Evolutionary conservation across 202 grass and related monocot genomes (phyloP).

Genomic region (Schoenoplectus triqueter): DNA sequence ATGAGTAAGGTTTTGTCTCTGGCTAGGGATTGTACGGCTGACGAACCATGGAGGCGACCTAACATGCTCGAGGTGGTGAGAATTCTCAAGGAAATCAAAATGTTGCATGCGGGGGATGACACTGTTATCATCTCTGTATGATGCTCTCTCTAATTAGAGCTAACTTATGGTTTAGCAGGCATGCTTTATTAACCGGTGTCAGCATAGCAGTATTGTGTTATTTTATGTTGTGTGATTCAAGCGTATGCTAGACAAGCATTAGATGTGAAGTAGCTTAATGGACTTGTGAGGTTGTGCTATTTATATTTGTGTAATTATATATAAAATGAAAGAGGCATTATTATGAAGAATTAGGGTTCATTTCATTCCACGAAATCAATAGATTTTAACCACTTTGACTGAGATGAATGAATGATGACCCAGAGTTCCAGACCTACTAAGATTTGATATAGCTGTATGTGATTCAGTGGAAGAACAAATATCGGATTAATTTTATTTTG

Average conservation of each 20-base stretch:
- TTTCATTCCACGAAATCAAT: no score
- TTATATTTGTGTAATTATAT: slow-evolving; percentile 24
- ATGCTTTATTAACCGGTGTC: slow-evolving; percentile 26
- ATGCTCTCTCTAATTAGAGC: slow-evolving; percentile 25
- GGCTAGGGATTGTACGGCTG: slow-evolving; percentile 59
- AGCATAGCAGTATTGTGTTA: neutral
- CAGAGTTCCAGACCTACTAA: no score
- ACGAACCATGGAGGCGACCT: slow-evolving; percentile 86
- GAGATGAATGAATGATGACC: no score
- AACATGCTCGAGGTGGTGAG: slow-evolving; percentile 95
- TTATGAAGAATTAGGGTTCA: neutral
- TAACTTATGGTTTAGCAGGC: slow-evolving; percentile 17
- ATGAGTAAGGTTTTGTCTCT: slow-evolving; percentile 65
- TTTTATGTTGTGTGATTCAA: slow-evolving; percentile 19
- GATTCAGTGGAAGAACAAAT: no score
- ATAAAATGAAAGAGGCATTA: neutral
- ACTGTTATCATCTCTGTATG: slow-evolving; percentile 45
- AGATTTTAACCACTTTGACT: no score
- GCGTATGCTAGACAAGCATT: slow-evolving; percentile 1
- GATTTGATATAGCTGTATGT: no score
- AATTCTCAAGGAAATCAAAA: slow-evolving; percentile 57
- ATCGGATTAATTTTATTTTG: no score
- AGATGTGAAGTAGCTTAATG: slow-evolving; percentile 18
- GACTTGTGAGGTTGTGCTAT: neutral
- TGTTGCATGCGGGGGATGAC: slow-evolving; percentile 52